Evolutionary conservation across 805 yeast genomes (phyloP), one percentile per base, ranked within the genome.

Genomic region (Saturnispora besseyi): DNA sequence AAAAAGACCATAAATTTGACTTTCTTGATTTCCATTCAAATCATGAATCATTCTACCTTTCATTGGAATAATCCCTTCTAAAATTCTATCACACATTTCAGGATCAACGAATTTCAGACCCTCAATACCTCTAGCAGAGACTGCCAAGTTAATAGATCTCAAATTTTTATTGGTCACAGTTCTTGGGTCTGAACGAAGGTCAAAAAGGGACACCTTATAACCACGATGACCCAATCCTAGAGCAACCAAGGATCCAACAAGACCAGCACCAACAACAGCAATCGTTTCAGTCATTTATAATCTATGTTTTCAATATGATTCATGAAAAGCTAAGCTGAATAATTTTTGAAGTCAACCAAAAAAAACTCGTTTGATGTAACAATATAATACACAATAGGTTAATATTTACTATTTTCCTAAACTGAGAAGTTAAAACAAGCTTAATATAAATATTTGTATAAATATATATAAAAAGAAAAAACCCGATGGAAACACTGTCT

Each of bases 31-130:
- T 0, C 95, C 96, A 11, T 71, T 58, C 12, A 66, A 45, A 54
- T 82, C 83, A 64, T 90, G 97, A 51, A 90, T 81, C 96, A 89
- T 88, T 41, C 97, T 72, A 2, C 96, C 96, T 40, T 76, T 68
- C 91, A 90, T 86, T 2, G 96, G 96, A 26, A 87, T 83, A 24
- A 86, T 76, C 40, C 77, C 76, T 31, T 70, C 66, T 53, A 84
- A 59, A 2, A 88, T 73, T 26, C 80, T 60, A 0, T 68, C 64
- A 11, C 84, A 79, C 71, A 88, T 71, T 12, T 68, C 73, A 0
- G 67, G 62, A 60, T 84, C 89, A 11, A 89, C 81, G 45, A 71
- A 74, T 50, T 72, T 67, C 60, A 90, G 65, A 0, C 96, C 84
- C 28, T 74, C 67, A 49, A 88, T 81, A 1, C 96, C 97, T 46